Conservation (phyloP, 2,329 filamentous ascomycete genomes). For the Incumbomyces lentus region DNA sequence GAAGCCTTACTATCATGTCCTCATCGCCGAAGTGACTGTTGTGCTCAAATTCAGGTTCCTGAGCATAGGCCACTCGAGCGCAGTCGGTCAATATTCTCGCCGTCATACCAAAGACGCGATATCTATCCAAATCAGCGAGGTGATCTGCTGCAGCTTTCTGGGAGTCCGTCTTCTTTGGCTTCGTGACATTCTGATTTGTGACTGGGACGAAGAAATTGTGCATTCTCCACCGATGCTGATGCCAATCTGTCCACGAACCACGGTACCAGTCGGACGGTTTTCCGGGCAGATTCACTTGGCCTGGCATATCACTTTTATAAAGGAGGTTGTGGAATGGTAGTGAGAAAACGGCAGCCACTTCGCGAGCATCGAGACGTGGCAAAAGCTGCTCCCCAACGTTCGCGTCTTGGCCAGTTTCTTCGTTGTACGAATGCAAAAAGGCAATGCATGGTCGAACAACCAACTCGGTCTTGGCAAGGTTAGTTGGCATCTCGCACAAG, state of each 20-base stretch:
- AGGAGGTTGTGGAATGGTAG: constrained; percentile 82
- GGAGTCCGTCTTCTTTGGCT: constrained; percentile 37
- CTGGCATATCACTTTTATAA: constrained; percentile 46
- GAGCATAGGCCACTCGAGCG: constrained; percentile 69
- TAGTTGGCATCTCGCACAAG: constrained; percentile 71
- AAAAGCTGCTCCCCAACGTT: constrained; percentile 61
- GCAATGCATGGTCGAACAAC: constrained; percentile 68
- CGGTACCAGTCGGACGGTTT: constrained; percentile 65
- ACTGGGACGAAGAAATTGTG: constrained; percentile 90
- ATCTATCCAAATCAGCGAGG: constrained; percentile 46
- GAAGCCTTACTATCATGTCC: constrained; percentile 49
- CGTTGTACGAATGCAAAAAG: constrained; percentile 57
- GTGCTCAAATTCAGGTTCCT: constrained; percentile 75
- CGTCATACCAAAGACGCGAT: constrained; percentile 92
- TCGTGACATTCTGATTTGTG: constrained; percentile 56
- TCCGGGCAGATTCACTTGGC: constrained; percentile 30
- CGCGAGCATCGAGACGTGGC: constrained; percentile 72
- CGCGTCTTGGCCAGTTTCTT: constrained; percentile 30
- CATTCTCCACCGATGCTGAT: constrained; percentile 68
- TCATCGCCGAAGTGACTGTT: constrained; percentile 57
- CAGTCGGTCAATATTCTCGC: constrained; percentile 82
- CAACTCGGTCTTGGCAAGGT: constrained; percentile 61
- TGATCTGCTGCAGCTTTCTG: constrained; percentile 31
- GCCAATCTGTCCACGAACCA: constrained; percentile 70
- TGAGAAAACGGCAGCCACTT: constrained; percentile 89